Evolutionary conservation across 192 early-diverging fungal genomes (phyloP).

Genomic region (Podochytrium sp.): DNA sequence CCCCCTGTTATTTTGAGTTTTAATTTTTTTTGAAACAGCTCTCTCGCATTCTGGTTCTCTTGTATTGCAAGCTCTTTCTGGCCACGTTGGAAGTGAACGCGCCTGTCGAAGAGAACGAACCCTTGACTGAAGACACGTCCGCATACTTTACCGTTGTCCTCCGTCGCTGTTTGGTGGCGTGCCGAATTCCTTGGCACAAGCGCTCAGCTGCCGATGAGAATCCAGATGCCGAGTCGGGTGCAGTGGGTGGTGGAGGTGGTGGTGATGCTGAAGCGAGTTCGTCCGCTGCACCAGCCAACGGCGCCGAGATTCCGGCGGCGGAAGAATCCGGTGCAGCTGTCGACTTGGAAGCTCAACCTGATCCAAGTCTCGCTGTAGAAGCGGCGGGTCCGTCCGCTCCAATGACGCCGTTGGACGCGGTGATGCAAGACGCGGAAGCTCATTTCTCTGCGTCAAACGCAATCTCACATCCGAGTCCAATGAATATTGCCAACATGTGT

Average conservation of each 20-base stretch:
- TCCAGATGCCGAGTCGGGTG: not conserved
- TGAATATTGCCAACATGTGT: no score
- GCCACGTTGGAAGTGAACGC: constrained; percentile 14
- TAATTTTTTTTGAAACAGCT: not conserved
- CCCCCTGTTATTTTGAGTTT: not conserved
- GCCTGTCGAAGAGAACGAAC: constrained; percentile 6
- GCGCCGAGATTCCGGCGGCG: no score
- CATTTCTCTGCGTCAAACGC: no score
- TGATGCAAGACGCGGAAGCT: no score
- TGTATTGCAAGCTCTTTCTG: constrained; percentile 34
- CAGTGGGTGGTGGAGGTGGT: not conserved
- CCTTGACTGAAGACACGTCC: not conserved
- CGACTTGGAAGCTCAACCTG: no score
- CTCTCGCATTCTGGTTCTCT: constrained; percentile 25
- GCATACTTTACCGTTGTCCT: constrained; percentile 13
- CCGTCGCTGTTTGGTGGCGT: constrained; percentile 22
- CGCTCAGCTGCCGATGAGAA: constrained; percentile 1
- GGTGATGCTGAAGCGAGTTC: no score
- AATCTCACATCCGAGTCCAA: no score
- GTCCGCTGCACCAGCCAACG: no score
- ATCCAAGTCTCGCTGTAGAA: no score
- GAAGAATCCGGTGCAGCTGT: no score
- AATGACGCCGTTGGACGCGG: no score
- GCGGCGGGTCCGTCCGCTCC: no score
- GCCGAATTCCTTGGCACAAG: constrained; percentile 15